phyloP scores from a whole-genome alignment of 495 filamentous ascomycete species.

The Tuber aestivum region DNA sequence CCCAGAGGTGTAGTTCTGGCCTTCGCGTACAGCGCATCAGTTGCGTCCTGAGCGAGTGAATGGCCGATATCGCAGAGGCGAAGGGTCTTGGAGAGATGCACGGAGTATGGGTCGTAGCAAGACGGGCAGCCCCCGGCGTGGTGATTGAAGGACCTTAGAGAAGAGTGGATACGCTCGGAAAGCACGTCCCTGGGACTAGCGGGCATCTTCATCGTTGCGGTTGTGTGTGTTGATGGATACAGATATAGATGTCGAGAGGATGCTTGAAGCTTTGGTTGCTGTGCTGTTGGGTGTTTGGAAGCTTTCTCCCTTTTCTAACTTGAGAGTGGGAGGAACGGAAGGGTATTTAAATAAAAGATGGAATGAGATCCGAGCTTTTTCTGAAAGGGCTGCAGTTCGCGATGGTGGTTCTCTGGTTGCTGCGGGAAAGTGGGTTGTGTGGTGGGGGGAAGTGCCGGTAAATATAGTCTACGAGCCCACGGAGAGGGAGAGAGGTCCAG shows the following conservation, averaged over 20 bases:
- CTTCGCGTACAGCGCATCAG: conserved; percentile 28
- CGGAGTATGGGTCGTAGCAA: conserved; percentile 25
- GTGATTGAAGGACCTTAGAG: conserved; percentile 23
- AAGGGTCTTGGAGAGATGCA: conserved; percentile 23
- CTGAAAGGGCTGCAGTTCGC: background rate
- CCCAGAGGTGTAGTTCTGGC: conserved; percentile 18
- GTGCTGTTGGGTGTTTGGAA: background rate
- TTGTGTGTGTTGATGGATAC: background rate
- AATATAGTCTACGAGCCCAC: background rate
- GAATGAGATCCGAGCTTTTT: background rate
- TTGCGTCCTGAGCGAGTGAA: conserved; percentile 23
- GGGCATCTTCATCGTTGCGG: background rate
- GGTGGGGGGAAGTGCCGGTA: background rate
- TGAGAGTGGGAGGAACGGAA: background rate
- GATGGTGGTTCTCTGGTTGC: background rate
- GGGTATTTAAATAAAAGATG: background rate
- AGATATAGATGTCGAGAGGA: background rate
- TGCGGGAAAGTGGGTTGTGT: background rate
- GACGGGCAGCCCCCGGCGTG: conserved; percentile 22
- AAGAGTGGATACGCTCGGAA: conserved; percentile 12
- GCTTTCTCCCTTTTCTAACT: background rate
- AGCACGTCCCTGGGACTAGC: background rate
- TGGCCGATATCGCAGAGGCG: conserved; percentile 27
- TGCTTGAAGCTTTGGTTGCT: background rate
- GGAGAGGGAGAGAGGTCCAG: background rate